phyloP scores from a whole-genome alignment of 2,329 filamentous ascomycete genomes.

The Pestalotiopsis sp. region DNA sequence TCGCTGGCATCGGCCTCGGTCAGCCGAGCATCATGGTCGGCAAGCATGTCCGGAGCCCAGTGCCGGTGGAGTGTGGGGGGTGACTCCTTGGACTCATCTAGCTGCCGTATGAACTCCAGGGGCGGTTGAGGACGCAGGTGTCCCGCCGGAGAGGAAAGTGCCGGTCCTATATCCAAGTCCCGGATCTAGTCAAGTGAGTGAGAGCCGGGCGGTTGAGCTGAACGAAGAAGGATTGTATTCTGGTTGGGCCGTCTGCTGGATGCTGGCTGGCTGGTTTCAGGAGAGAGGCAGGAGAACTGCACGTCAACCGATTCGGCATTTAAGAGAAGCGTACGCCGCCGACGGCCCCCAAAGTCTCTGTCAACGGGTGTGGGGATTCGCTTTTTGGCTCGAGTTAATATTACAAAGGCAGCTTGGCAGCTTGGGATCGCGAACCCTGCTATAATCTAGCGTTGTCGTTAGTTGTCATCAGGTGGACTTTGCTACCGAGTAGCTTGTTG shows the following conservation, averaged over 20 bases:
- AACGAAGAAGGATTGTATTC: too few species aligned
- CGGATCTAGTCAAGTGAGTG: not conserved
- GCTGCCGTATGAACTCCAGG: not conserved
- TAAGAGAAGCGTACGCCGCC: not conserved
- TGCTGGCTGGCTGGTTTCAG: not conserved
- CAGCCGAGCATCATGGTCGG: not conserved
- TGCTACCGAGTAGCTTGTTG: not conserved
- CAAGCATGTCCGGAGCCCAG: not conserved
- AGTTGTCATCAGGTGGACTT: not conserved
- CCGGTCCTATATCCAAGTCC: not conserved
- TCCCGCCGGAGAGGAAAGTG: not conserved
- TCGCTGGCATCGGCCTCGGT: not conserved
- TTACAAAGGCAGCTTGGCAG: not conserved
- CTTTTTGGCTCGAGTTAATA: not conserved
- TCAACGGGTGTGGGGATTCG: not conserved
- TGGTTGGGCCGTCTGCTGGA: too few species aligned
- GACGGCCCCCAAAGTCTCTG: not conserved
- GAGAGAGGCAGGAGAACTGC: not conserved
- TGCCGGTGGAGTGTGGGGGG: not conserved
- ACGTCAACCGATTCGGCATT: not conserved
- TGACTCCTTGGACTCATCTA: not conserved
- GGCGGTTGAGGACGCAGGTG: not conserved
- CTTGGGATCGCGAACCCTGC: not conserved
- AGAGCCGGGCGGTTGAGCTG: not conserved
- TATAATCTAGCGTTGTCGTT: not conserved